These are phyloP conservation scores for Termitomyces sp. DNA, from an alignment of 768 basidiomycete genomes.

Conservation along the genomic window DNA sequence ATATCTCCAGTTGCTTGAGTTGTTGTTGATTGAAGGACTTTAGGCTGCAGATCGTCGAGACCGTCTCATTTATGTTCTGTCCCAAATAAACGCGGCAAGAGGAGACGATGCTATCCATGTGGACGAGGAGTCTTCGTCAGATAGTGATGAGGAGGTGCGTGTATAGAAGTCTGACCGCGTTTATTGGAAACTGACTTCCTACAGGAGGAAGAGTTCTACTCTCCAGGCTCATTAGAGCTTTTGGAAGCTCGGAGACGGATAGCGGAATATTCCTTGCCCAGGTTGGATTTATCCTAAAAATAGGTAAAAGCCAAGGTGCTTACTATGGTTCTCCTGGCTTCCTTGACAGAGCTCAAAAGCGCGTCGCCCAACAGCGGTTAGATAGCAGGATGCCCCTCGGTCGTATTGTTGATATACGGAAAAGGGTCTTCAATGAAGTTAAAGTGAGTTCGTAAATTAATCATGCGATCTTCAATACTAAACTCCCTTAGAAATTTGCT, in stretches of 20 bases:
- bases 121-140: slow-evolving; percentile 64
- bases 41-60: slow-evolving; percentile 96
- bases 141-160: slow-evolving; percentile 74
- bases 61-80: slow-evolving; percentile 90
- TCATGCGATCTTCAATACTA: not conserved
- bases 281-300: slow-evolving; percentile 72
- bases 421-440: slow-evolving; percentile 84
- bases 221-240: slow-evolving; percentile 84
- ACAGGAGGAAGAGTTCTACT: slow-evolving; percentile 94
- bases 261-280: slow-evolving; percentile 92
- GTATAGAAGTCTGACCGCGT: not conserved
- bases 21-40: slow-evolving; percentile 13
- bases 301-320: slow-evolving; percentile 68
- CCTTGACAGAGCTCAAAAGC: slow-evolving; percentile 86
- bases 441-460: slow-evolving; percentile 52
- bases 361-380: slow-evolving; percentile 88
- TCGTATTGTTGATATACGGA: slow-evolving; percentile 88
- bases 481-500: slow-evolving; percentile 61
- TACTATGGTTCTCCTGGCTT: slow-evolving; percentile 47
- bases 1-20: not conserved
- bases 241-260: slow-evolving; percentile 80
- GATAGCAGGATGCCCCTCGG: slow-evolving; percentile 86
- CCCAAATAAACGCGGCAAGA: slow-evolving; percentile 87
- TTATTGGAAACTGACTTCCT: not conserved
- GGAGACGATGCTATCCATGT: slow-evolving; percentile 78